A percentile compares a stretch with the other conserved stretches of the same genome.
These are phyloP conservation scores for Verticillium zaregamsianum DNA, from an alignment of 2,329 filamentous ascomycete genomes.

Conservation along the genomic window DNA sequence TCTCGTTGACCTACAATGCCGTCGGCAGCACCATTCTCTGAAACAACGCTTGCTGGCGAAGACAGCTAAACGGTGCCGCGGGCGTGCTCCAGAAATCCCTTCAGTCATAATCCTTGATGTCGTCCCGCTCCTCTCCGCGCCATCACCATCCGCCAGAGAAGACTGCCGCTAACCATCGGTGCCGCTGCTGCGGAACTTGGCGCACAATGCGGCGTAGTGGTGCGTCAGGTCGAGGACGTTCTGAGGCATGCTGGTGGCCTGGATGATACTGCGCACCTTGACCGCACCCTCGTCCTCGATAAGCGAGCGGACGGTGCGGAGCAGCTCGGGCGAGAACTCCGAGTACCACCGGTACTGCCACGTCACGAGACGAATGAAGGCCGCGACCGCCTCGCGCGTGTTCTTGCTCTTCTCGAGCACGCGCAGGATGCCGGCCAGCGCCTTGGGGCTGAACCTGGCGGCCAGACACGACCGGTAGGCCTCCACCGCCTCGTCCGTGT, in stretches of 20 bases:
- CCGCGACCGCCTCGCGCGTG: conserved; percentile 74
- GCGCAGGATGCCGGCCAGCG: conserved; percentile 77
- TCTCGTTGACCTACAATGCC: neutral
- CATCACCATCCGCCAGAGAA: neutral
- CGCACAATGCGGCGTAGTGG: conserved; percentile 91
- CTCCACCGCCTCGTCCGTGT: conserved; percentile 85
- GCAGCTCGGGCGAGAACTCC: conserved; percentile 90
- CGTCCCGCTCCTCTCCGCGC: neutral
- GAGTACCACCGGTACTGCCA: conserved; percentile 99
- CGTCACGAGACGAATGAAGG: conserved; percentile 86
- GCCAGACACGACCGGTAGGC: conserved; percentile 85
- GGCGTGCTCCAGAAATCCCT: neutral
- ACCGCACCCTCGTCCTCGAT: conserved; percentile 98
- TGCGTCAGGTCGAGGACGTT: conserved; percentile 91
- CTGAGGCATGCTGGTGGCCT: conserved; percentile 90
- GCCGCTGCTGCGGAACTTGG: conserved; percentile 90
- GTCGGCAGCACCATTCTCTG: neutral
- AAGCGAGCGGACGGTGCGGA: conserved; percentile 82
- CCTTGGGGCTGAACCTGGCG: conserved; percentile 89
- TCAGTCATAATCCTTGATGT: neutral
- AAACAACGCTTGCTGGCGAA: neutral
- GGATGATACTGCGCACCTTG: conserved; percentile 95
- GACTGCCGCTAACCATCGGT: conserved; percentile 65
- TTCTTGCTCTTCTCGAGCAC: conserved; percentile 75
- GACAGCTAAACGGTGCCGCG: neutral